phyloP scores from a whole-genome alignment of 345 rosid species.

The Erodium maritimum region DNA sequence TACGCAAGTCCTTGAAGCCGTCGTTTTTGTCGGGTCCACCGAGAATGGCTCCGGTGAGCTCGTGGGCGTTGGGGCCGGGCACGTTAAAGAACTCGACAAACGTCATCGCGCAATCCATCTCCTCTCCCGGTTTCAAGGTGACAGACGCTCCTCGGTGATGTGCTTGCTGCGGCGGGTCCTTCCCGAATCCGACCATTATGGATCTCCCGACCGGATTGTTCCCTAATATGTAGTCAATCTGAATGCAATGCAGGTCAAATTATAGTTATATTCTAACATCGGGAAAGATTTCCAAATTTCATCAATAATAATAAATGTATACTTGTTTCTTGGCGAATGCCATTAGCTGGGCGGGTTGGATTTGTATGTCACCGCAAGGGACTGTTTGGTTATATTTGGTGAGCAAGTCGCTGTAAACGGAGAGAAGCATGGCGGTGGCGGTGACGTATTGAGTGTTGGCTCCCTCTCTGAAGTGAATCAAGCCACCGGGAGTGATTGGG shows the following conservation, averaged over 20 bases:
- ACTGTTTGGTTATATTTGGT: slow-evolving; percentile 31
- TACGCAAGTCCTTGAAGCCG: slow-evolving; percentile 48
- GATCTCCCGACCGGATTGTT: slow-evolving; percentile 68
- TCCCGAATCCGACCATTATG: slow-evolving; percentile 82
- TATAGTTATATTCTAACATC: no score
- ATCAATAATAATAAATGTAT: neutral
- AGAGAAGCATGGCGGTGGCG: slow-evolving; percentile 43
- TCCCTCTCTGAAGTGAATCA: slow-evolving; percentile 75
- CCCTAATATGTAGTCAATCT: slow-evolving; percentile 82
- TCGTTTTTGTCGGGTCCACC: slow-evolving; percentile 86
- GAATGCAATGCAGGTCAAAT: no score
- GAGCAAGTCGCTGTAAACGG: slow-evolving; percentile 43
- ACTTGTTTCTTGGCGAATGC: slow-evolving; percentile 68
- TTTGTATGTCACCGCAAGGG: slow-evolving; percentile 37
- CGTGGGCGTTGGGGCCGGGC: slow-evolving; percentile 53
- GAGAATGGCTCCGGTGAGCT: slow-evolving; percentile 70
- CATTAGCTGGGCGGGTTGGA: slow-evolving; percentile 35
- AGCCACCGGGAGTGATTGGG: slow-evolving; percentile 58
- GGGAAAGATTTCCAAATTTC: no score
- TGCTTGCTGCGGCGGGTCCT: slow-evolving; percentile 62
- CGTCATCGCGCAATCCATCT: slow-evolving; percentile 47
- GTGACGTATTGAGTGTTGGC: slow-evolving; percentile 81
- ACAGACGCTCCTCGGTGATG: slow-evolving; percentile 88
- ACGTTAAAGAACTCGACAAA: slow-evolving; percentile 40
- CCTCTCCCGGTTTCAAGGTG: slow-evolving; percentile 12